Percentiles rank a stretch among this genome's conserved stretches.
These are phyloP conservation scores for Steccherinum ochraceum DNA, from an alignment of 768 basidiomycete genomes.

Conservation along the genomic window DNA sequence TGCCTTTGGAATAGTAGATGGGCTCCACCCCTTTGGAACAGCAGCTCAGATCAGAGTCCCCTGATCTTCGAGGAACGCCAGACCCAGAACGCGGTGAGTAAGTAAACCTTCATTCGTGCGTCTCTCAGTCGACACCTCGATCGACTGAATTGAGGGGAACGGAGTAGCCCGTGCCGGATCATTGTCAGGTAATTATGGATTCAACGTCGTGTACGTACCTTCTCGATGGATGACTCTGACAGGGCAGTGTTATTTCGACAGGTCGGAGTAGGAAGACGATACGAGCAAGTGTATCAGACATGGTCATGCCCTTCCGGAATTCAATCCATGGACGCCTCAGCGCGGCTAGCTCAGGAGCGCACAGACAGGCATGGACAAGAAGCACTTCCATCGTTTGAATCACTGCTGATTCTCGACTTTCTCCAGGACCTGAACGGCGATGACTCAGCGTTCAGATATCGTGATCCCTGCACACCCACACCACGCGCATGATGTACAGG, in stretches of 20 bases:
- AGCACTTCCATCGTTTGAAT: not conserved
- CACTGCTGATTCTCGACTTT: not conserved
- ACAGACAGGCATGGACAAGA: not conserved
- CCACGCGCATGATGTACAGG: not conserved
- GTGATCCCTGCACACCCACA: too few species aligned
- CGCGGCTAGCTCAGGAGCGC: not conserved
- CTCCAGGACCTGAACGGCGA: not conserved
- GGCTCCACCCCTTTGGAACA: not conserved
- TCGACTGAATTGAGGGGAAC: not conserved
- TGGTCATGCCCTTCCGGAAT: not conserved
- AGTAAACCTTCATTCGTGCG: not conserved
- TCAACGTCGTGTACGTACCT: not conserved
- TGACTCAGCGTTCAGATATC: not conserved
- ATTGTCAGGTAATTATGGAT: not conserved
- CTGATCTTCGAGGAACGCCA: constrained; percentile 1
- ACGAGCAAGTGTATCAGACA: not conserved
- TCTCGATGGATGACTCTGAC: not conserved
- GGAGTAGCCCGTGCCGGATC: not conserved
- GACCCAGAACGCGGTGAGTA: not conserved
- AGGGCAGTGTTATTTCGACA: not conserved
- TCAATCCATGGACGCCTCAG: not conserved
- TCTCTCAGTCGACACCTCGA: not conserved
- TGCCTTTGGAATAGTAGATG: not conserved
- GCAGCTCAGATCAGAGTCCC: not conserved
- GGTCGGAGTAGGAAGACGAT: not conserved